Evolutionary conservation across 306 rosid species (phyloP).

Genomic region (Abrus pulchellus): DNA sequence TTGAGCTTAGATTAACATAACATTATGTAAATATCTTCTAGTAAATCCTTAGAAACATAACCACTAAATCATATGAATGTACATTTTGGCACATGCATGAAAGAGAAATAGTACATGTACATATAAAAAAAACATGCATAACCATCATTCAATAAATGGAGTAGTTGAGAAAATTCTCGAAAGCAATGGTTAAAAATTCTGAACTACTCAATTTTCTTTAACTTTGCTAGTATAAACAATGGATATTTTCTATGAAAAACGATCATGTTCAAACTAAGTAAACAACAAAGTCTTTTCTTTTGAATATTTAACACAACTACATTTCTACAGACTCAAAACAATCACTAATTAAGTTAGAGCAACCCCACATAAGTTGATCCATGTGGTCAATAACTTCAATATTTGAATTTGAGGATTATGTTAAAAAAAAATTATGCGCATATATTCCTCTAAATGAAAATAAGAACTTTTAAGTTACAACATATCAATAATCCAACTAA

Average conservation of each 20-base stretch:
- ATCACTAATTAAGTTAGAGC: no score
- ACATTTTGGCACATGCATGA: constrained; percentile 26
- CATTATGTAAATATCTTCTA: background rate
- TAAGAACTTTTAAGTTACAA: constrained; percentile 35
- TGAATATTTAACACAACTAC: no score
- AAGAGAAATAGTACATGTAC: constrained; percentile 28
- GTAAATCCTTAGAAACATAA: constrained; percentile 9
- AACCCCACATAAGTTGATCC: background rate
- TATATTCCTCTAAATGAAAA: constrained; percentile 41
- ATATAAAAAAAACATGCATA: constrained; percentile 4
- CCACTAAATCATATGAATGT: constrained; percentile 32
- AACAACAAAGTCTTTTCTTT: no score
- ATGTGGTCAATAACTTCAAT: background rate
- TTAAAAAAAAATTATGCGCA: constrained; percentile 25
- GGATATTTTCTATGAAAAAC: no score
- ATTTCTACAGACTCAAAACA: no score
- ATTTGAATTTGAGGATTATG: constrained; percentile 34
- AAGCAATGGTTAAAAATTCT: background rate
- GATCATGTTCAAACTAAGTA: no score
- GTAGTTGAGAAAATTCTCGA: background rate
- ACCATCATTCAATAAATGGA: constrained; percentile 13
- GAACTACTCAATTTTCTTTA: no score
- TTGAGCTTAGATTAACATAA: constrained; percentile 2
- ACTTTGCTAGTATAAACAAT: no score
- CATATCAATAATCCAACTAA: constrained; percentile 53